Conservation (phyloP, 306 rosid genomes). For the Trifolium subterraneum region DNA sequence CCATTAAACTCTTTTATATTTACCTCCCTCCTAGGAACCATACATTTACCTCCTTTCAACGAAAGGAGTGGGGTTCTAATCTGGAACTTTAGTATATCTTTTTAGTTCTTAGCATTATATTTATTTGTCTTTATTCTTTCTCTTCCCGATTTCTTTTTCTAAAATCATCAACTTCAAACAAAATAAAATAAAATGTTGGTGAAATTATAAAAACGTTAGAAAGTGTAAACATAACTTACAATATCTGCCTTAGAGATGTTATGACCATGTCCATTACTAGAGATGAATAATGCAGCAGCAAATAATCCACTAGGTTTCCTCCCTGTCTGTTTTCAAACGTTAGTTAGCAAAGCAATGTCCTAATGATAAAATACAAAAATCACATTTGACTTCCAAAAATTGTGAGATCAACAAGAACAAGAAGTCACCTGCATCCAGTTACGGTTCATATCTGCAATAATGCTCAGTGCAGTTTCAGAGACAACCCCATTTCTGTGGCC, state of each 20-base stretch:
- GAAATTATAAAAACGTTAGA: slow-evolving; percentile 15
- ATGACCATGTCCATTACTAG: slow-evolving; percentile 78
- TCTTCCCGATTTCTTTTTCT: neutral
- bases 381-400: neutral
- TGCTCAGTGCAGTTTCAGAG: slow-evolving; percentile 67
- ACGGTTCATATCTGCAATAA: slow-evolving; percentile 86
- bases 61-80: too few relatives aligned
- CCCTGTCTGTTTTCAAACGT: slow-evolving; percentile 69
- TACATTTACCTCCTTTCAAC: too few relatives aligned
- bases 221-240: slow-evolving; percentile 56
- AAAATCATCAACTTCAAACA: neutral
- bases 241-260: slow-evolving; percentile 70
- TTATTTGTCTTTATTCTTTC: neutral
- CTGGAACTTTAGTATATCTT: too few relatives aligned
- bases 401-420: slow-evolving; percentile 28
- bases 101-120: too few relatives aligned
- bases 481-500: slow-evolving; percentile 55
- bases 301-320: slow-evolving; percentile 91
- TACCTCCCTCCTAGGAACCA: too few relatives aligned
- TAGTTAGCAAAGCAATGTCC: slow-evolving; percentile 32
- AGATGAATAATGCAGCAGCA: slow-evolving; percentile 85
- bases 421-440: slow-evolving; percentile 89
- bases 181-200: neutral
- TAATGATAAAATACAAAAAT: neutral
- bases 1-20: too few relatives aligned